Percentiles rank a stretch among this genome's conserved stretches.
Evolutionary conservation across 192 early-diverging fungal genomes (phyloP).

Genomic region (Dispira simplex): DNA sequence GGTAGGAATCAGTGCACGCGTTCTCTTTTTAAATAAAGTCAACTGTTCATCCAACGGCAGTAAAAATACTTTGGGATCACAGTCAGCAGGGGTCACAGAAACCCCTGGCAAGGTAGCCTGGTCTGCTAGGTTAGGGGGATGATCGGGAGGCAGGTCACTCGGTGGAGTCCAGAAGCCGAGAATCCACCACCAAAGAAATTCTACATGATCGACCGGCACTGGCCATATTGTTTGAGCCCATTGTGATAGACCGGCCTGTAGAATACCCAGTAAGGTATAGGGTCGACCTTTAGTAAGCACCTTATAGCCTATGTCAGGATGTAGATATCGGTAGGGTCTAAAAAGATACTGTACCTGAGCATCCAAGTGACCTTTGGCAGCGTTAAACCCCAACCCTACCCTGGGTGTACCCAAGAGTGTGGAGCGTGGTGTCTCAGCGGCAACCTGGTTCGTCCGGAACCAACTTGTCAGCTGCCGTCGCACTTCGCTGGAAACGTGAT

Average conservation of each 20-base stretch:
- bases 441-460: background rate
- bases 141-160: background rate
- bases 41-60: background rate
- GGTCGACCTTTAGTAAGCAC: background rate
- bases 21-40: no score
- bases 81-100: background rate
- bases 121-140: no score
- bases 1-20: background rate
- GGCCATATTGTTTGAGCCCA: slow-evolving; percentile 1
- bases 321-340: background rate
- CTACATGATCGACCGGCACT: background rate
- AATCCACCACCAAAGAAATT: slow-evolving; percentile 6
- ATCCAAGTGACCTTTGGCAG: background rate
- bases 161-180: background rate
- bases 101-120: background rate
- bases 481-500: background rate
- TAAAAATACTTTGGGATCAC: background rate
- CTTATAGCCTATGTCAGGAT: background rate
- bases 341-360: background rate
- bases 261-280: background rate
- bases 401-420: background rate
- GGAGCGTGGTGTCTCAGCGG: background rate
- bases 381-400: slow-evolving; percentile 4
- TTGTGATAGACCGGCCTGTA: background rate
- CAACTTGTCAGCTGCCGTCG: background rate